These are phyloP conservation scores for Cucurbita maxima DNA, from an alignment of 306 rosid species.

Conservation along the genomic window DNA sequence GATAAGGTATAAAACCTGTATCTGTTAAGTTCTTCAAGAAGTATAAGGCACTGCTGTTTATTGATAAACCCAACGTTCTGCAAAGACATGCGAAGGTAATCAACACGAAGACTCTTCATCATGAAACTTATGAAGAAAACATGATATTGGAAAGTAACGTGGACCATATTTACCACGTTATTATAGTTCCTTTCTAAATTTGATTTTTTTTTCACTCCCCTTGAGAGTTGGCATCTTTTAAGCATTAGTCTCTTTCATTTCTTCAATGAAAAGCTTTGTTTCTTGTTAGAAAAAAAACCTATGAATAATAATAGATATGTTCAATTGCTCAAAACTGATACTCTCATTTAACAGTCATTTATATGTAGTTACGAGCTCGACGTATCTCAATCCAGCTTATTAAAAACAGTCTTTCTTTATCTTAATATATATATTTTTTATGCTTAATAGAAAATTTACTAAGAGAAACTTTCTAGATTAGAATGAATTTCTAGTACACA, in stretches of 20 bases:
- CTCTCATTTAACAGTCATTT: not conserved
- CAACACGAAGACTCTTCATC: not conserved
- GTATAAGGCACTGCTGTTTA: constrained; percentile 61
- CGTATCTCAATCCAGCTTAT: not conserved
- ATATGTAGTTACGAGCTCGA: not conserved
- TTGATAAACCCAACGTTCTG: constrained; percentile 50
- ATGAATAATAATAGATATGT: not conserved
- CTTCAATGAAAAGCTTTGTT: no score
- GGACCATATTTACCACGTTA: not conserved
- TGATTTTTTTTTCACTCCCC: not conserved
- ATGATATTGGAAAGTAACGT: not conserved
- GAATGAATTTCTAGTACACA: not conserved
- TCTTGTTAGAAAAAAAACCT: not conserved
- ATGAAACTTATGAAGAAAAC: not conserved
- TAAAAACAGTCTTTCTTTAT: not conserved
- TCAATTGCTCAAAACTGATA: not conserved
- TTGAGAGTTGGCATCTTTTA: no score
- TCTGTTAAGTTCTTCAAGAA: constrained; percentile 68
- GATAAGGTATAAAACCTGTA: constrained; percentile 47
- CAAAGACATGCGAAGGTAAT: constrained; percentile 7
- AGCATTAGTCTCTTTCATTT: not conserved
- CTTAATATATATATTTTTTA: not conserved
- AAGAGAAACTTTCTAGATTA: not conserved
- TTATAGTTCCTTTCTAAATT: not conserved
- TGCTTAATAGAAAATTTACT: not conserved